Evolutionary conservation across 441 rosid genomes (phyloP), one percentile per base, ranked within the genome.

Genomic region (Mallotus japonicus): DNA sequence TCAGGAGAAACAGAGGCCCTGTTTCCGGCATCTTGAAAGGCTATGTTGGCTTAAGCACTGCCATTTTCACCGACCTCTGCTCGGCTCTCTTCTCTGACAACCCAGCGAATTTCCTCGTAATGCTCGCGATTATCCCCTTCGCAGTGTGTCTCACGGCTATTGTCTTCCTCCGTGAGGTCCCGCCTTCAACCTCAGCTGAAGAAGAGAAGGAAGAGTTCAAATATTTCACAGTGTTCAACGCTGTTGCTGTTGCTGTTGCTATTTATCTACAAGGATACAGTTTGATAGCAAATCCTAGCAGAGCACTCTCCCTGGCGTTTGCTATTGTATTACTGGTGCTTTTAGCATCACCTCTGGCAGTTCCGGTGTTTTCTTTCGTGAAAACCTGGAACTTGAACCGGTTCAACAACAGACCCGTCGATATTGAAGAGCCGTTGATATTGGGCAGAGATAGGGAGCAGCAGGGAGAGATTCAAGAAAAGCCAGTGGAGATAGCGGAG

Each of bases 1-100:
- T 92, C 83, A 85, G 90, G 60, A 68, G 83, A 9, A 92, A 90
- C 76, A 83, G 96, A 5, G 97, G 97, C 2, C 96, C 96, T 0
- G 97, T 92, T 22, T 88, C 97, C 1, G 96, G 97, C 24, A 88
- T 92, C 70, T 82, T 92, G 62, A 92, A 92, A 51, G 96, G 96
- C 3, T 92, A 87, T 66, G 90, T 92, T 1, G 96, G 97, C 12
- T 79, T 92, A 5, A 87, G 92, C 82, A 92, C 96, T 1, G 96
- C 97, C 54, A 88, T 92, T 24, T 92, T 92, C 83, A 92, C 96
- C 1, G 95, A 86, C 80, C 69, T 90, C 19, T 88, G 94, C 78
- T 70, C 87, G 6, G 89, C 97, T 12, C 79, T 92, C 37, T 92
- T 90, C 81, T 75, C 87, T 72, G 69, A 82, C 28, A 82, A 82